Percentiles rank a stretch among this genome's conserved stretches.
phyloP scores from a whole-genome alignment of 768 basidiomycete species.

The Naganishia onofrii region DNA sequence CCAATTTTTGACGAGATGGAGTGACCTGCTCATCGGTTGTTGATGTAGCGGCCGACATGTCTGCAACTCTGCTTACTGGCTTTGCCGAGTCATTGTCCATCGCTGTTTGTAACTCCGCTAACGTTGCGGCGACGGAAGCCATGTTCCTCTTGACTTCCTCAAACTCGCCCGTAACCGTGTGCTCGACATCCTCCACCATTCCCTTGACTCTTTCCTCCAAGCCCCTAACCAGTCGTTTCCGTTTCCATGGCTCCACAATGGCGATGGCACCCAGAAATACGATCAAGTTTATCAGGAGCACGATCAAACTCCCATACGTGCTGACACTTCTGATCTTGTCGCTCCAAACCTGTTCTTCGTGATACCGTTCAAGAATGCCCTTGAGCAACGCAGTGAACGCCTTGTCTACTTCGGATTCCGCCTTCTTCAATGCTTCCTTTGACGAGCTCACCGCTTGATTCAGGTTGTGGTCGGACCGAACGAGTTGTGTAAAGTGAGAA shows the following conservation, averaged over 20 bases:
- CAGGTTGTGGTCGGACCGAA: constrained; percentile 81
- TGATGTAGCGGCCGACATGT: neutral
- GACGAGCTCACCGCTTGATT: constrained; percentile 74
- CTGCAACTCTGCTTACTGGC: neutral
- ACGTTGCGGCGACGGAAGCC: constrained; percentile 28
- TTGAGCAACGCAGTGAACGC: constrained; percentile 83
- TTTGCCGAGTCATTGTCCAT: neutral
- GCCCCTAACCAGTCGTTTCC: constrained; percentile 76
- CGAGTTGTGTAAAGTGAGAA: constrained; percentile 77
- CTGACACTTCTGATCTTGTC: constrained; percentile 95
- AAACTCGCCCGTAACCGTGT: constrained; percentile 36
- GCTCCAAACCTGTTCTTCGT: constrained; percentile 98
- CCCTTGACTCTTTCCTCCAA: constrained; percentile 77
- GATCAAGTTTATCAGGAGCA: constrained; percentile 78
- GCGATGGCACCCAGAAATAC: constrained; percentile 87
- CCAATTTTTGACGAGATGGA: neutral
- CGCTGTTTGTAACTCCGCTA: constrained; percentile 5
- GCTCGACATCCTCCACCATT: constrained; percentile 59
- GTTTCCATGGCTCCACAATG: constrained; percentile 95
- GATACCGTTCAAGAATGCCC: constrained; percentile 78
- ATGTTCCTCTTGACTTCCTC: constrained; percentile 29
- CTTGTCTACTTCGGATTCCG: constrained; percentile 77
- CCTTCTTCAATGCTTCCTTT: constrained; percentile 65
- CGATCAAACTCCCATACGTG: constrained; percentile 86
- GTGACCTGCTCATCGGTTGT: neutral